phyloP scores from a whole-genome alignment of 1,139 yeast species.

The Hemisphaericaspora lyxosophila region DNA sequence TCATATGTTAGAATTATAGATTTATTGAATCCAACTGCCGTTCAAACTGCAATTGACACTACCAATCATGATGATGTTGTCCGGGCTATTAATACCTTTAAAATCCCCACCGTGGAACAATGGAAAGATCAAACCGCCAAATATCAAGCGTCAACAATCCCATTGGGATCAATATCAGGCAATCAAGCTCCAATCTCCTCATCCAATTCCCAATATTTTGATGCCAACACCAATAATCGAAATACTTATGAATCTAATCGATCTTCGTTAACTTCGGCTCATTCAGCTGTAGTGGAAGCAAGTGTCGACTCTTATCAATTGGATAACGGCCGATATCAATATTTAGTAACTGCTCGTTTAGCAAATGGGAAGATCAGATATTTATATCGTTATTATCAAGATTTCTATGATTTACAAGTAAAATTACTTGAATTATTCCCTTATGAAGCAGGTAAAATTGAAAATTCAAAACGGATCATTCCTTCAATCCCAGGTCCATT shows the following conservation, averaged over 20 bases:
- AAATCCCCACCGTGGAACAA: constrained; percentile 88
- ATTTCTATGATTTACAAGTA: constrained; percentile 92
- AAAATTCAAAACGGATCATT: constrained; percentile 67
- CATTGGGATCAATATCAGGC: constrained; percentile 55
- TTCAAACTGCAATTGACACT: constrained; percentile 14
- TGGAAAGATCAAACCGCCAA: constrained; percentile 92
- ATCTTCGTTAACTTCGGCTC: constrained; percentile 34
- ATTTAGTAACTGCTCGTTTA: constrained; percentile 67
- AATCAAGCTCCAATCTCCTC: constrained; percentile 27
- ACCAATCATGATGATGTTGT: constrained; percentile 29
- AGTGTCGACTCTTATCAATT: constrained; percentile 79
- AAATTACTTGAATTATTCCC: constrained; percentile 82
- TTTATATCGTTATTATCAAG: constrained; percentile 89
- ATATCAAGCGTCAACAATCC: constrained; percentile 88
- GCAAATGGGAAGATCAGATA: constrained; percentile 69
- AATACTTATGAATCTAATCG: constrained; percentile 24
- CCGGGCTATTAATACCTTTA: constrained; percentile 52
- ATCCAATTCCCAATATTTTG: constrained; percentile 43
- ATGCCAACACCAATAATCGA: constrained; percentile 11
- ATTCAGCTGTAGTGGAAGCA: constrained; percentile 52
- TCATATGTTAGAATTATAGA: constrained; percentile 86
- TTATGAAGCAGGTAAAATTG: constrained; percentile 87
- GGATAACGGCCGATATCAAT: constrained; percentile 90
- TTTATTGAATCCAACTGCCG: constrained; percentile 50
- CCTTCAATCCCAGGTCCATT: constrained; percentile 98